Conservation (phyloP, 1,284 basidiomycete species). For the Boletellus deceptivus region DNA sequence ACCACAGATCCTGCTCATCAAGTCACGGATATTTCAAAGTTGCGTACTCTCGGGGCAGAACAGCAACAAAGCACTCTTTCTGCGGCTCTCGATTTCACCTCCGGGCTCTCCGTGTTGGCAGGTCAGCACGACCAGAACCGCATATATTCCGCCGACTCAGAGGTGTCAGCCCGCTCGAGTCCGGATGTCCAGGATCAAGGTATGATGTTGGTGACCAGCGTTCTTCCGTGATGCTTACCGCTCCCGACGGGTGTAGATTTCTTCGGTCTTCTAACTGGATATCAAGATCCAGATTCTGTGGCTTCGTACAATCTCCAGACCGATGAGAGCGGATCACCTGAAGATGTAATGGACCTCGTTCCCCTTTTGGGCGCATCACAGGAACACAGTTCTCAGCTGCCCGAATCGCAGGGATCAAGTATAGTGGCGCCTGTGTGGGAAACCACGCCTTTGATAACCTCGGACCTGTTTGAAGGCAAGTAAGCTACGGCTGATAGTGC, state of each 20-base stretch:
- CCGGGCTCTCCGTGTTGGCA: neutral
- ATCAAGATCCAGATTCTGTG: neutral
- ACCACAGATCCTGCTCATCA: neutral
- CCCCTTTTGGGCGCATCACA: too few relatives aligned
- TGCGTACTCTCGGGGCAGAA: neutral
- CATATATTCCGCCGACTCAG: neutral
- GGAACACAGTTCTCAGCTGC: too few relatives aligned
- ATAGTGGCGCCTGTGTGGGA: too few relatives aligned
- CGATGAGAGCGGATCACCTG: neutral
- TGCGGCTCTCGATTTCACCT: neutral
- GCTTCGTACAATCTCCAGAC: neutral
- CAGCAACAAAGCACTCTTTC: neutral
- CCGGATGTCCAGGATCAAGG: neutral
- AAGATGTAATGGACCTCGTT: neutral
- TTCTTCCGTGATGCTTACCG: neutral
- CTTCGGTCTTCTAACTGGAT: neutral
- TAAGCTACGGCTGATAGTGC: too few relatives aligned
- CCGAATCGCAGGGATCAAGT: too few relatives aligned
- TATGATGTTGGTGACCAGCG: neutral
- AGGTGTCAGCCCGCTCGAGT: neutral
- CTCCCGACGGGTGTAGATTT: neutral
- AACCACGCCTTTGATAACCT: neutral
- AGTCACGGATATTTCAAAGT: neutral
- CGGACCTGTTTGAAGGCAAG: neutral
- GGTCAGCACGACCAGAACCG: neutral